phyloP scores from a whole-genome alignment of 139 green algal species.

The Chlamydomonas eustigma region DNA sequence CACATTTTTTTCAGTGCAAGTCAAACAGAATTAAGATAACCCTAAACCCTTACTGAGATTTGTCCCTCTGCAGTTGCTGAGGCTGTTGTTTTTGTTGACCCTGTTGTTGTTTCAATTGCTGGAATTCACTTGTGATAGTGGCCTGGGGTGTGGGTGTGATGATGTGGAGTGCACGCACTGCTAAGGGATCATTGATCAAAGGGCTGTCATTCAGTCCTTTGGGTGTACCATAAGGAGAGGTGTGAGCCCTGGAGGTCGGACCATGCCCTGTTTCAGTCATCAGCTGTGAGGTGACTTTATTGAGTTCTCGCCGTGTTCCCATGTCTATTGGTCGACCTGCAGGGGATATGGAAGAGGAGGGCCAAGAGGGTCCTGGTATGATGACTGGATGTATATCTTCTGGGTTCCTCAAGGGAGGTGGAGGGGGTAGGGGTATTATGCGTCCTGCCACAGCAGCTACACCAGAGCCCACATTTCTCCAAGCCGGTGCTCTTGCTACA shows the following conservation, averaged over 20 bases:
- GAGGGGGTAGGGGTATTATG: not conserved
- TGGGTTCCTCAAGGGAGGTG: no score
- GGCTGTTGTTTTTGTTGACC: not conserved
- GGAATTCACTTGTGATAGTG: not conserved
- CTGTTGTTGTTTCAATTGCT: not conserved
- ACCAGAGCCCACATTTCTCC: slow-evolving; percentile 28
- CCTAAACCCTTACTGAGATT: not conserved
- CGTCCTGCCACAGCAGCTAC: slow-evolving; percentile 30
- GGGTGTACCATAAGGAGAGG: slow-evolving; percentile 41
- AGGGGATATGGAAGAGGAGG: no score
- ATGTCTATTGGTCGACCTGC: slow-evolving; percentile 11
- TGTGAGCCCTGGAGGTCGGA: not conserved
- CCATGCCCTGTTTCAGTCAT: not conserved
- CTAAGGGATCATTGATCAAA: not conserved
- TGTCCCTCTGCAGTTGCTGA: not conserved
- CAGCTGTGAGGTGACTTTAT: slow-evolving; percentile 23
- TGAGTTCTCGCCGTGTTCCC: slow-evolving; percentile 32
- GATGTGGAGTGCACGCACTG: not conserved
- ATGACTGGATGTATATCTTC: no score
- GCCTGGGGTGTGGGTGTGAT: not conserved
- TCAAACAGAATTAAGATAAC: no score
- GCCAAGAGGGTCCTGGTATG: no score
- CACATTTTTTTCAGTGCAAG: no score
- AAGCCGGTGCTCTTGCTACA: slow-evolving; percentile 21
- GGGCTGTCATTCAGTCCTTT: slow-evolving; percentile 17